These are phyloP conservation scores for Galerina marginata DNA, from an alignment of 768 basidiomycete species.

Conservation along the genomic window DNA sequence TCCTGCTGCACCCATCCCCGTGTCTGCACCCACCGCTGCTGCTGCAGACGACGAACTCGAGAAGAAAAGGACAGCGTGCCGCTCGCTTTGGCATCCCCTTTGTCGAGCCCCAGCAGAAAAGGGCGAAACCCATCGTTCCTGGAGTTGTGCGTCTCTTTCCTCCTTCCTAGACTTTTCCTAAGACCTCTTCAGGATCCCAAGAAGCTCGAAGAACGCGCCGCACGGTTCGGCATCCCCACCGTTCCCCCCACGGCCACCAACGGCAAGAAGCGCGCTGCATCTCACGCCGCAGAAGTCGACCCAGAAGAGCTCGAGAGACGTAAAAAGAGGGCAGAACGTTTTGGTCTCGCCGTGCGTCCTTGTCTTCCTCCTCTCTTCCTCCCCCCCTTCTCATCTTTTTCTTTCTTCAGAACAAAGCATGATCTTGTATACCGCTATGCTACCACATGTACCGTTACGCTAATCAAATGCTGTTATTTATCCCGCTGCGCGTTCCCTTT, in stretches of 20 bases:
- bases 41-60: constrained; percentile 55
- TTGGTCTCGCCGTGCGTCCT: constrained; percentile 43
- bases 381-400: constrained; percentile 2
- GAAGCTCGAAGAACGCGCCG: constrained; percentile 56
- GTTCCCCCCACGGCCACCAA: constrained; percentile 8
- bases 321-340: constrained; percentile 69
- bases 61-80: constrained; percentile 64
- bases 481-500: not conserved
- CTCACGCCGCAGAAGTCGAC: constrained; percentile 47
- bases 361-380: not conserved
- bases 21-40: constrained; percentile 3
- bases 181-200: constrained; percentile 45
- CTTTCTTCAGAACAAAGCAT: constrained; percentile 19
- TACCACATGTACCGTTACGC: constrained; percentile 20
- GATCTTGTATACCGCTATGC: constrained; percentile 11
- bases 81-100: constrained; percentile 75
- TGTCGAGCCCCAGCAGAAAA: constrained; percentile 45
- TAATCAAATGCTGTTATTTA: constrained; percentile 14
- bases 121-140: constrained; percentile 6
- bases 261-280: constrained; percentile 39
- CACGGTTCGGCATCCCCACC: constrained; percentile 54
- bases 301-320: constrained; percentile 62
- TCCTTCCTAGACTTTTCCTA: not conserved
- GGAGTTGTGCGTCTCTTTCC: constrained; percentile 30
- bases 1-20: constrained; percentile 3